Conservation (phyloP, 495 filamentous ascomycete species). For the Massariosphaeria phaeospora region DNA sequence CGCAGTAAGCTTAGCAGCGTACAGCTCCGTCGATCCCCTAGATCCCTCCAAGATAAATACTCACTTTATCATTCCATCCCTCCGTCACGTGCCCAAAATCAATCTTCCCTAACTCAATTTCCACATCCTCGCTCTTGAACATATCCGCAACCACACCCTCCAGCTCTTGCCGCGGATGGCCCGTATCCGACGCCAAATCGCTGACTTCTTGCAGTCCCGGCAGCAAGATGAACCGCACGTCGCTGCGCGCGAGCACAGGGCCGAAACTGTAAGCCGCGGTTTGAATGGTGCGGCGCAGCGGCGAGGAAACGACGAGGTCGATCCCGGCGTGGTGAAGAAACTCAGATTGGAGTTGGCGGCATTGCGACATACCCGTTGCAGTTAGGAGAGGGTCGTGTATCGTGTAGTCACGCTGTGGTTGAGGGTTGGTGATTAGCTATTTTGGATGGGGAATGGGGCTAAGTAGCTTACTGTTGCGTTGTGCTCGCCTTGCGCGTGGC, state of each 20-base stretch:
- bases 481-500: constrained; percentile 9
- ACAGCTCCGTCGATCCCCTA: no score
- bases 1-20: no score
- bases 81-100: not conserved
- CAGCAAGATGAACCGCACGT: not conserved
- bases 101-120: constrained; percentile 1
- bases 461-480: not conserved
- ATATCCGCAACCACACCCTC: not conserved
- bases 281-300: constrained; percentile 1
- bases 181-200: not conserved
- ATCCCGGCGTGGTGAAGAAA: not conserved
- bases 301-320: constrained; percentile 4
- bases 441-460: not conserved
- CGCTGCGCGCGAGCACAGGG: not conserved
- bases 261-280: constrained; percentile 2
- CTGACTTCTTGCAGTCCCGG: constrained; percentile 2
- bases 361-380: not conserved
- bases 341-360: not conserved
- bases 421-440: not conserved
- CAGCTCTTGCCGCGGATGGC: not conserved
- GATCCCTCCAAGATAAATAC: not conserved
- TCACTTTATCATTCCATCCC: constrained; percentile 14
- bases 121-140: not conserved
- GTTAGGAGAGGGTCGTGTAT: constrained; percentile 1
- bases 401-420: not conserved